Percentiles rank a stretch among this genome's conserved stretches.
Evolutionary conservation across 73 alveolate species (phyloP).

Genomic region (Diophrys appendiculata): DNA sequence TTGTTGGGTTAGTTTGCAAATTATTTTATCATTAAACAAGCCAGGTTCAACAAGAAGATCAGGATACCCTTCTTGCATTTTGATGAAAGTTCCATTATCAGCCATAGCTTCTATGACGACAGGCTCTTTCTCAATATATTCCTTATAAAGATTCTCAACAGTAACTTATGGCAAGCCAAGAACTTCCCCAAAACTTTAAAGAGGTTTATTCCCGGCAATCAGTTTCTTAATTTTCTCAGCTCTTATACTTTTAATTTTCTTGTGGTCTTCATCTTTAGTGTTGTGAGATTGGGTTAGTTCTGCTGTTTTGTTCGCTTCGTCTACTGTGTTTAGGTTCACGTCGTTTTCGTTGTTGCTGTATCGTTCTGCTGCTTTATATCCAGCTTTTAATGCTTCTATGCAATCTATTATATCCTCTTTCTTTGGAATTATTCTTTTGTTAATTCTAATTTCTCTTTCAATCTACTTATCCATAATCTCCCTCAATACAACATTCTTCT

Average conservation of each 20-base stretch:
- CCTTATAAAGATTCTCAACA: slow-evolving; percentile 52
- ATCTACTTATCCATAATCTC: too few species aligned
- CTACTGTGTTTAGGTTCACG: neutral
- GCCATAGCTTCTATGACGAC: slow-evolving; percentile 45
- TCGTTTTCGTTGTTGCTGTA: neutral
- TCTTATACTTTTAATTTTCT: neutral
- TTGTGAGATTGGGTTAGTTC: neutral
- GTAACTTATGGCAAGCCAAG: slow-evolving; percentile 69
- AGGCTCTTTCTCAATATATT: slow-evolving; percentile 59
- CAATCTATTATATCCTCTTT: too few species aligned
- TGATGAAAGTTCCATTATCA: slow-evolving; percentile 48
- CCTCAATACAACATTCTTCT: too few species aligned
- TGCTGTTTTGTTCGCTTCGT: neutral
- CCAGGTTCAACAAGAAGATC: slow-evolving; percentile 14
- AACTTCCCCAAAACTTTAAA: slow-evolving; percentile 46
- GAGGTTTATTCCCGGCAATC: neutral
- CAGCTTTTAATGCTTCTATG: too few species aligned
- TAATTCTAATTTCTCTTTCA: too few species aligned
- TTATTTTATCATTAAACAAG: neutral
- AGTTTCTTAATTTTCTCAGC: neutral
- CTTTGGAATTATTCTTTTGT: too few species aligned
- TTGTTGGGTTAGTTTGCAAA: neutral
- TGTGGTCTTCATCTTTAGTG: neutral
- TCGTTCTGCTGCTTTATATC: too few species aligned
- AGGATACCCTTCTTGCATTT: slow-evolving; percentile 64